These are phyloP conservation scores for Monosporascus sp. DNA, from an alignment of 2,329 filamentous ascomycete genomes.

Conservation along the genomic window DNA sequence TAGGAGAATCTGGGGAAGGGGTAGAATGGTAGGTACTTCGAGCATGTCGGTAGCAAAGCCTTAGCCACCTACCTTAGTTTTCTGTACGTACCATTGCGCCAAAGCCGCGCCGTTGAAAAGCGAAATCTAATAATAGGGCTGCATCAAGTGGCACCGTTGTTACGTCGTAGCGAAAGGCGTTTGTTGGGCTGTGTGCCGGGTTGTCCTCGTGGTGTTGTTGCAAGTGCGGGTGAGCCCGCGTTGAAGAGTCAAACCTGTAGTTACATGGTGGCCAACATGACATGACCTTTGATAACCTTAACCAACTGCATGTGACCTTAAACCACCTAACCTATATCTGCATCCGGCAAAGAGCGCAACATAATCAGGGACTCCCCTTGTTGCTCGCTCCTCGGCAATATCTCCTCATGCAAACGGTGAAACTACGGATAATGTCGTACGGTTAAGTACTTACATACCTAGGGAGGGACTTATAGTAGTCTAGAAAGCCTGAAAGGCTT, in stretches of 20 bases:
- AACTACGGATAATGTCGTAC: too few relatives aligned
- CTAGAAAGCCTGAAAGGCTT: too few relatives aligned
- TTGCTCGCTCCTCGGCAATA: too few relatives aligned
- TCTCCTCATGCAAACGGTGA: too few relatives aligned
- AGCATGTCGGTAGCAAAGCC: neutral
- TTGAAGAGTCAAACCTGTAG: neutral
- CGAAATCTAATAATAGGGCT: neutral
- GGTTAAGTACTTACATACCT: too few relatives aligned
- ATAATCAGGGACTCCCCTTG: neutral
- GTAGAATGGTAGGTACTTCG: neutral
- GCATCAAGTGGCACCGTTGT: neutral
- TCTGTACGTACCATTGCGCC: neutral
- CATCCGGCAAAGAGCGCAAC: neutral
- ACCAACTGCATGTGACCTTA: neutral
- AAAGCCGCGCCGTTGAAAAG: neutral
- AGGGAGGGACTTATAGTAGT: too few relatives aligned
- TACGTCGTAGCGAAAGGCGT: neutral
- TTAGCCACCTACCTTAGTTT: neutral
- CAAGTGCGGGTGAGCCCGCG: neutral
- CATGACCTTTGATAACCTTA: neutral
- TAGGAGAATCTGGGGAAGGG: neutral
- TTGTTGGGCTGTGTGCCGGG: neutral
- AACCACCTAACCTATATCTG: neutral
- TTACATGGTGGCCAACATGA: neutral
- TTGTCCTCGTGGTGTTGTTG: constrained; percentile 1